Evolutionary conservation across 2,329 filamentous ascomycete genomes (phyloP).

Genomic region (Fusarium sp.): DNA sequence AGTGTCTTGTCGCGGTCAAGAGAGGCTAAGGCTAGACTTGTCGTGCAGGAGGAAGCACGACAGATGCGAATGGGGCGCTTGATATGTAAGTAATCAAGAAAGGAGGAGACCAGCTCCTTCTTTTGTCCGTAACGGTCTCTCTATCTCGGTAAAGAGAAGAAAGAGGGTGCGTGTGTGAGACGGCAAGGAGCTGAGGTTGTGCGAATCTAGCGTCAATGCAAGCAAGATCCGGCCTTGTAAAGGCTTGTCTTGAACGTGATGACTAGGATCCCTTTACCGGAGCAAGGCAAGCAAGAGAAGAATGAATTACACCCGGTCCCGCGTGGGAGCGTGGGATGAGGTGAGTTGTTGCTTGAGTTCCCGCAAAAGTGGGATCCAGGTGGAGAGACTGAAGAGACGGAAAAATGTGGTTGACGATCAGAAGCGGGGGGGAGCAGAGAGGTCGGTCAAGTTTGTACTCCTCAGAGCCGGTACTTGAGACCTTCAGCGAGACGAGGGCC

Average conservation of each 20-base stretch:
- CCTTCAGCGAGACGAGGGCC: slow-evolving; percentile 10
- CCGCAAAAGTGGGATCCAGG: slow-evolving; percentile 25
- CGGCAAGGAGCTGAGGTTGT: slow-evolving; percentile 15
- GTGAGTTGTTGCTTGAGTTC: slow-evolving; percentile 28
- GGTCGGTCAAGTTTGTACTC: slow-evolving; percentile 16
- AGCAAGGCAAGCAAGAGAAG: slow-evolving; percentile 10
- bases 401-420: slow-evolving; percentile 17
- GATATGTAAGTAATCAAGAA: neutral
- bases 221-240: slow-evolving; percentile 16
- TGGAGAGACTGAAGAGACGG: slow-evolving; percentile 20
- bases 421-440: neutral
- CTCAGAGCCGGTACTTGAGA: slow-evolving; percentile 10
- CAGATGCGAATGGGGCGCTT: neutral
- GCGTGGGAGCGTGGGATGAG: slow-evolving; percentile 25
- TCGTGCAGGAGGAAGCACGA: slow-evolving; percentile 3
- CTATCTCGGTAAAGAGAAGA: slow-evolving; percentile 19
- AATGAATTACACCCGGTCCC: slow-evolving; percentile 39
- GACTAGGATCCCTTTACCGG: slow-evolving; percentile 34
- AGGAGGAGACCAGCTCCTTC: slow-evolving; percentile 43
- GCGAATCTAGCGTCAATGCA: slow-evolving; percentile 23
- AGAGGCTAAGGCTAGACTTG: neutral
- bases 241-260: slow-evolving; percentile 18
- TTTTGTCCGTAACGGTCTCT: slow-evolving; percentile 17
- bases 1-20: slow-evolving; percentile 1
- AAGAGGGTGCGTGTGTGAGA: slow-evolving; percentile 3